Conservation (phyloP, 768 basidiomycete species). For the Suillus bovinus region DNA sequence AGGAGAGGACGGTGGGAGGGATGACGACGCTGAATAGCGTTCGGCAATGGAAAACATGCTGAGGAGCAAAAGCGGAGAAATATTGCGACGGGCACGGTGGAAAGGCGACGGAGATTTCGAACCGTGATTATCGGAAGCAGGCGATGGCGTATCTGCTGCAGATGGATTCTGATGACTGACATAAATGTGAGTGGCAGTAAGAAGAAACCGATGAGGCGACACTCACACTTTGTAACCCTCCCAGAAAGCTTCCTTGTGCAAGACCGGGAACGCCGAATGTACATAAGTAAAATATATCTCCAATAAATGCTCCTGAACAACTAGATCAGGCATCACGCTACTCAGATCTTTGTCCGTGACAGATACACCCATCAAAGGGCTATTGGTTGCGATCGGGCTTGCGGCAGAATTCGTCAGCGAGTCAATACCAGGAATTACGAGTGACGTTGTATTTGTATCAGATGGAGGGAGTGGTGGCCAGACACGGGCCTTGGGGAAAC, state of each 20-base stretch:
- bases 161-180: conserved; percentile 27
- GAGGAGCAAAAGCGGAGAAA: conserved; percentile 70
- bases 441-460: conserved; percentile 25
- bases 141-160: conserved; percentile 33
- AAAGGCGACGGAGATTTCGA: conserved; percentile 35
- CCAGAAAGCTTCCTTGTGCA: conserved; percentile 71
- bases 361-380: conserved; percentile 23
- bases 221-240: conserved; percentile 51
- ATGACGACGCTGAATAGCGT: conserved; percentile 51
- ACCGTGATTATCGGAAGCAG: conserved; percentile 22
- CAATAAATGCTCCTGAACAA: conserved; percentile 67
- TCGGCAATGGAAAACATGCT: conserved; percentile 85
- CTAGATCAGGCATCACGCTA: conserved; percentile 52
- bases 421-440: conserved; percentile 6
- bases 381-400: conserved; percentile 11
- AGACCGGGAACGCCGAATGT: conserved; percentile 74
- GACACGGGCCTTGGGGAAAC: conserved; percentile 85
- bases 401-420: conserved; percentile 12
- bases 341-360: conserved; percentile 39
- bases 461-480: conserved; percentile 65
- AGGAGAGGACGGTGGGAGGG: conserved; percentile 28
- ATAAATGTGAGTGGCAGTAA: background rate
- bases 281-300: conserved; percentile 81
- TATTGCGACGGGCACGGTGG: conserved; percentile 42
- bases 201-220: background rate